Base-by-base conservation (phyloP, 202 grass and related monocot genomes). In the Carex sylvatica region DNA sequence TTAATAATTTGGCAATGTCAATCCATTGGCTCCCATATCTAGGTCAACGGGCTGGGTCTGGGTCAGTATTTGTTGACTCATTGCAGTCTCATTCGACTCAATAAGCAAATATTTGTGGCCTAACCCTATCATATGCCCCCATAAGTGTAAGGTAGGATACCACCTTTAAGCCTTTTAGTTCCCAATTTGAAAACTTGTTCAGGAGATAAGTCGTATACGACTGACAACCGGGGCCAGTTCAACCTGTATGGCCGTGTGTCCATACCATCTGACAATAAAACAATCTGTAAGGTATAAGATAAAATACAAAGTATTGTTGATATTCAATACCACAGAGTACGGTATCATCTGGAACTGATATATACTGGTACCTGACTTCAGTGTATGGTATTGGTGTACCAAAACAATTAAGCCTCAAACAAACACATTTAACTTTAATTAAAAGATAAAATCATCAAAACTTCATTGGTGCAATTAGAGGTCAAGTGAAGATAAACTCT, bases 231-330 rank as follows among this genome's bases (percentile, higher is more conserved):
- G 22, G 95, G 92, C 95, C 95, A 98, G 62, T 44, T 93, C 71
- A 98, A 69, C 89, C 95, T 98, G 84, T 94, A 95, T 4, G 95
- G 90, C 62, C 95, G 88, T 82, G 92, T 98, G 86, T 98, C 92
- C 92, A 95, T 98, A 74, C 95, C 95, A 93, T 98, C 90, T 93
- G 95, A 91, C 82, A 98, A 87, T 81, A 98, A 83, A 90, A 98
- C 92, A 87, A 95, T 93, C 95, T 98, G 91, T 86, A 90, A 76
- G 84, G 86, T 83, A 90, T 98, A 88, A 98, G 94, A 79, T 65
- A 82, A 77, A 56, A 49, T 52, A 53, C 55, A 26, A 80, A 22
- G 42, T 15, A 33, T 53, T 68, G 22, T 38, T 66, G 23, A 51
- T 13, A 80, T 9, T 80, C 12, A 16, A 65, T 46, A 38, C 59